Base-by-base conservation (phyloP, 148 eudicot genomes). In the Amaranthus hypochondriacus region DNA sequence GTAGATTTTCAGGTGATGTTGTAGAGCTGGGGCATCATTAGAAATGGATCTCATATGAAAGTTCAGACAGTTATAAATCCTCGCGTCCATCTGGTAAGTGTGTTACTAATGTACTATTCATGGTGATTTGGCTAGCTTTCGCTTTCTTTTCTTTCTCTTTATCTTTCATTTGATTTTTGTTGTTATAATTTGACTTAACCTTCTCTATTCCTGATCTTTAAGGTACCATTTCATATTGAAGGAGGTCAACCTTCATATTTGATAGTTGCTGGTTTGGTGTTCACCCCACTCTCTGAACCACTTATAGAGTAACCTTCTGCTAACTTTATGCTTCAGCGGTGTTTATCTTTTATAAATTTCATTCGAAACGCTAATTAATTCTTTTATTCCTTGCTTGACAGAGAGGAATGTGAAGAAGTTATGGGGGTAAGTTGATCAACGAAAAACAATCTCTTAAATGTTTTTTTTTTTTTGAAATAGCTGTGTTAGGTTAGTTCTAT, bases 221-320 rank as follows among this genome's bases (percentile, higher is more conserved):
- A 94, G 98, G 98, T 94, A 71, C 98, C 98, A 3, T 94, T 85
- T 87, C 93, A 94, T 78, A 89, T 91, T 68, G 96, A 94, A 83
- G 97, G 85, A 56, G 98, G 86, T 70, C 97, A 87, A 75, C 97
- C 98, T 81, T 89, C 98, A 61, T 94, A 94, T 73, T 68, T 94
- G 21, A 94, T 94, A 75, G 92, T 91, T 79, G 95, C 97, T 80
- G 98, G 98, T 53, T 85, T 94, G 89, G 98, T 94, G 77, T 94
- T 94, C 75, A 91, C 97, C 48, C 98, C 97, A 62, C 90, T 94
- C 51, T 91, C 98, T 13, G 98, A 94, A 70, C 97, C 96, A 50
- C 91, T 94, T 44, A 89, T 94, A 71, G 98, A 87, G 98, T 94
- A 91, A 76, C n/a, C 76, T 74, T 77, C 69, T 46, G 28, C 57